Evolutionary conservation across 2,329 filamentous ascomycete genomes (phyloP).

Genomic region (Monosporascus sp.): DNA sequence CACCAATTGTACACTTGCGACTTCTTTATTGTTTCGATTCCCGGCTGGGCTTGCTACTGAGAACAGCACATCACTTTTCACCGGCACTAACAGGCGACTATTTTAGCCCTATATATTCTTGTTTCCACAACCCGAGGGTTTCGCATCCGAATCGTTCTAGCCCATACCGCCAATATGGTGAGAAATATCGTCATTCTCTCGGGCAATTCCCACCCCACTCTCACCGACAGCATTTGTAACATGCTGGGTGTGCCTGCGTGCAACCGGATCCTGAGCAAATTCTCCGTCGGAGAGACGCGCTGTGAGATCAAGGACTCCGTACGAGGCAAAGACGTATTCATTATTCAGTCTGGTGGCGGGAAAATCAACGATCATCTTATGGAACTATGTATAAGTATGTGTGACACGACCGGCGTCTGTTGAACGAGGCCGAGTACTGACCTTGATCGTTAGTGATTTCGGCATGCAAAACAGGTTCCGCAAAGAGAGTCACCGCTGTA

Average conservation of each 20-base stretch:
- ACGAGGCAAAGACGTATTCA: constrained; percentile 97
- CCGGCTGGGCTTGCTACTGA: too few species aligned
- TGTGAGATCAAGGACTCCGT: constrained; percentile 97
- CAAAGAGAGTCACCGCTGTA: constrained; percentile 87
- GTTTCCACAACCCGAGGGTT: not conserved
- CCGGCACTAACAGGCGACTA: too few species aligned
- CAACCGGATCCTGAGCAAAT: constrained; percentile 82
- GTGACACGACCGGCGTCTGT: not conserved
- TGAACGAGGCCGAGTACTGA: constrained; percentile 11
- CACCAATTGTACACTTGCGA: too few species aligned
- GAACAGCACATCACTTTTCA: too few species aligned
- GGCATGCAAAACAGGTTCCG: constrained; percentile 93
- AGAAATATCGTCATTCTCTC: constrained; percentile 92
- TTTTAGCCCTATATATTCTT: not conserved
- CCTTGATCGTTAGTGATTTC: constrained; percentile 58
- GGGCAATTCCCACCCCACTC: constrained; percentile 84
- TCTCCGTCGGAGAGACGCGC: constrained; percentile 89
- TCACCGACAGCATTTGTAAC: constrained; percentile 82
- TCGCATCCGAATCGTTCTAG: not conserved
- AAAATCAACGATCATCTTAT: constrained; percentile 95
- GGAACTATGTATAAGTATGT: constrained; percentile 78
- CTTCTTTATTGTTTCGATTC: too few species aligned
- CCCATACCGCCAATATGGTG: constrained; percentile 58
- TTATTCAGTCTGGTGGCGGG: constrained; percentile 89
- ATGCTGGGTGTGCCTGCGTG: constrained; percentile 83